Conservation (phyloP, 2,329 filamentous ascomycete species). For the Helotiales sp. region DNA sequence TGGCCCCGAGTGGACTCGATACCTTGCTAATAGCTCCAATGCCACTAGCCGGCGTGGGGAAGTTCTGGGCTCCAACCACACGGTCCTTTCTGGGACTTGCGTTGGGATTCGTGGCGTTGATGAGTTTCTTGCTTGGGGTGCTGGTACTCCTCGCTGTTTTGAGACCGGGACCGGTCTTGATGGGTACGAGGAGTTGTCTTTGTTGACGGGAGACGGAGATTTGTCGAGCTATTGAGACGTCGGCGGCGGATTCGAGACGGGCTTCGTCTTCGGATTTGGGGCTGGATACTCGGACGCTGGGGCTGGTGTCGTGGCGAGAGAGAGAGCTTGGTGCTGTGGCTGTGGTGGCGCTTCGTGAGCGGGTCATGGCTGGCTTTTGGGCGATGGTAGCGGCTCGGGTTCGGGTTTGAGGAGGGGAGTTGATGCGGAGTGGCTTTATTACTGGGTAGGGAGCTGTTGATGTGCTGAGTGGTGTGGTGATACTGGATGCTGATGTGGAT, state of each 20-base stretch:
- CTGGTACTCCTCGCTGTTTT: conserved; percentile 22
- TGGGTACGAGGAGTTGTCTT: conserved; percentile 60
- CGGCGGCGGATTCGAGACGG: conserved; percentile 59
- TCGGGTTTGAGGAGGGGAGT: conserved; percentile 3
- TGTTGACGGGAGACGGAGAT: conserved; percentile 69
- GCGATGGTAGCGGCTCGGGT: not conserved
- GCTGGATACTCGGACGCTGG: conserved; percentile 4
- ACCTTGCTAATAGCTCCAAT: conserved; percentile 10
- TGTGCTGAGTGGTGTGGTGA: conserved; percentile 29
- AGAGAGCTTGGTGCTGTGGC: not conserved
- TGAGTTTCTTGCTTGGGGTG: not conserved
- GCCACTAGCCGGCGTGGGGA: conserved; percentile 20
- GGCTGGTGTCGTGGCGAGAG: conserved; percentile 7
- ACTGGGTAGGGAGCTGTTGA: conserved; percentile 9
- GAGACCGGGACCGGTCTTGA: conserved; percentile 46
- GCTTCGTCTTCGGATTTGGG: conserved; percentile 44
- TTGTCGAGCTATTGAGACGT: conserved; percentile 70
- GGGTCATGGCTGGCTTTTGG: conserved; percentile 5
- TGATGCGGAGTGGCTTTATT: conserved; percentile 14
- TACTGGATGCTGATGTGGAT: conserved; percentile 29
- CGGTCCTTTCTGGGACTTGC: conserved; percentile 12
- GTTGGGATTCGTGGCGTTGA: not conserved
- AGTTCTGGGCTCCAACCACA: conserved; percentile 12
- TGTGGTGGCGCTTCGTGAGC: conserved; percentile 16
- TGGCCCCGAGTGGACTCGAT: conserved; percentile 29